These are phyloP conservation scores for Centrapalus pauciflorus DNA, from an alignment of 129 eudicot genomes.

Conservation along the genomic window DNA sequence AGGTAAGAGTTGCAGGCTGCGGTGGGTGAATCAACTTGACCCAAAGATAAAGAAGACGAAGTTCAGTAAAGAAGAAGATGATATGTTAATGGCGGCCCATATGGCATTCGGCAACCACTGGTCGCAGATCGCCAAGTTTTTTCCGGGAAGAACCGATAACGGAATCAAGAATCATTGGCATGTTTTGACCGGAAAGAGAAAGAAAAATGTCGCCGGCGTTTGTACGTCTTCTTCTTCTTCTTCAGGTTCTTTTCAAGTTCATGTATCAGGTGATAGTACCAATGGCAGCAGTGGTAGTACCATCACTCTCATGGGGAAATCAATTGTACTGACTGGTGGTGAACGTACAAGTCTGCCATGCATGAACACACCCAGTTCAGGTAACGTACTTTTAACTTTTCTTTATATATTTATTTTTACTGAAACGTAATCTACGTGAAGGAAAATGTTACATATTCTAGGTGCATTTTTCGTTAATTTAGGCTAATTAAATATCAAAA, in stretches of 20 bases:
- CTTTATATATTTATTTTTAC: neutral
- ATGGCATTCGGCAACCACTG: constrained; percentile 48
- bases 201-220: constrained; percentile 12
- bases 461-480: no score
- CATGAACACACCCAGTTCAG: constrained; percentile 4
- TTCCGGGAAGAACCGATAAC: constrained; percentile 67
- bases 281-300: constrained; percentile 13
- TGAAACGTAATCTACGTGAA: no score
- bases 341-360: neutral
- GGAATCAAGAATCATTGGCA: constrained; percentile 66
- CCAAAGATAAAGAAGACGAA: constrained; percentile 44
- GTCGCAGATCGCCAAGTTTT: constrained; percentile 50
- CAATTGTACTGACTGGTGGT: neutral
- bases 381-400: neutral
- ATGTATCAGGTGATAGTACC: constrained; percentile 16
- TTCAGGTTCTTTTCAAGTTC: neutral
- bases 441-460: no score
- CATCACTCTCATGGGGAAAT: constrained; percentile 3
- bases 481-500: no score
- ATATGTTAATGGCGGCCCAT: constrained; percentile 50
- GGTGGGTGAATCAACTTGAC: constrained; percentile 62
- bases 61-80: constrained; percentile 56
- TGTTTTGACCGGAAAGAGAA: constrained; percentile 45
- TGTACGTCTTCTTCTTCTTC: neutral
- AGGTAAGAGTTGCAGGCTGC: constrained; percentile 66